Percentiles rank a stretch among this genome's conserved stretches.
Evolutionary conservation across 2,329 filamentous ascomycete species (phyloP).

Genomic region (Talaromyces sp.): DNA sequence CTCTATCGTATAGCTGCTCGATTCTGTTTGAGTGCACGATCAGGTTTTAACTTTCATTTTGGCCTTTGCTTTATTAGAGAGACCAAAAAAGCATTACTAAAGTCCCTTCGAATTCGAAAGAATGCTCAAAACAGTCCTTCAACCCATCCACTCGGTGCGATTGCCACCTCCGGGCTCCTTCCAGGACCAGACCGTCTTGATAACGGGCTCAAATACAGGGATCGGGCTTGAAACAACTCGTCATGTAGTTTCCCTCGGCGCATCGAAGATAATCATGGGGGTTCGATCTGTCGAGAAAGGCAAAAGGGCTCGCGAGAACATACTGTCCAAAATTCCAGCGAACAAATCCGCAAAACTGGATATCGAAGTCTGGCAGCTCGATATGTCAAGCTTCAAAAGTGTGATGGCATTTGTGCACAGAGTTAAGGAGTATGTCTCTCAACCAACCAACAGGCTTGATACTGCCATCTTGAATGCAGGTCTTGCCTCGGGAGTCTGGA

Average conservation of each 20-base stretch:
- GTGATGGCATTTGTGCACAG: slow-evolving; percentile 35
- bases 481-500: slow-evolving; percentile 28
- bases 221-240: slow-evolving; percentile 13
- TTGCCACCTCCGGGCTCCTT: slow-evolving; percentile 6
- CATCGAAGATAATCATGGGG: slow-evolving; percentile 29
- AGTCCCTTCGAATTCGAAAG: neutral
- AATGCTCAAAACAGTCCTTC: slow-evolving; percentile 12
- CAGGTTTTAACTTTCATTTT: neutral
- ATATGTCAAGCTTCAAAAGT: slow-evolving; percentile 39
- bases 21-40: neutral
- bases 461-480: slow-evolving; percentile 40
- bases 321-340: slow-evolving; percentile 29
- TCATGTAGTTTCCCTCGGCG: slow-evolving; percentile 15
- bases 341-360: neutral
- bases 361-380: slow-evolving; percentile 47
- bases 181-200: slow-evolving; percentile 14
- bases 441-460: slow-evolving; percentile 31
- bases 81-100: neutral
- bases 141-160: slow-evolving; percentile 7
- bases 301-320: slow-evolving; percentile 40
- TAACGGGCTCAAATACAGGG: slow-evolving; percentile 18
- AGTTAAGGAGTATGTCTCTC: slow-evolving; percentile 24
- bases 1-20: neutral
- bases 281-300: slow-evolving; percentile 43
- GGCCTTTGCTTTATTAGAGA: neutral